Base-by-base conservation (phyloP, 305 asterid genomes). In the Lippia alba region DNA sequence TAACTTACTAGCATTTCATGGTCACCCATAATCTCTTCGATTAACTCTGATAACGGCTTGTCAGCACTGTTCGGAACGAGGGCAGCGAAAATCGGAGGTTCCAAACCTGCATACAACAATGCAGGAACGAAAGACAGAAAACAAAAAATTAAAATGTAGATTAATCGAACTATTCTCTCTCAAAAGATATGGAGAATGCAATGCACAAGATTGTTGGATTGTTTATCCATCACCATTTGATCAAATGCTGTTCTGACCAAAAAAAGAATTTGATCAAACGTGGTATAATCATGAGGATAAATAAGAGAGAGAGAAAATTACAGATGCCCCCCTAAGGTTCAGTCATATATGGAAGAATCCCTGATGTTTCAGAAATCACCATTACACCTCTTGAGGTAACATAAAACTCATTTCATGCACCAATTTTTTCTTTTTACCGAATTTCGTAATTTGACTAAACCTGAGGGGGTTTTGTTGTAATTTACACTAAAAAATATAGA, bases 1-100 rank as follows among this genome's bases (percentile, higher is more conserved):
- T 36, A 56, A 72, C 86, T 87, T 77, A 87, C 89, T 55, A 93
- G 82, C 91, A 82, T 79, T 74, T 91, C 96, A 80, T 89, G 94
- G 80, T 91, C 97, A 11, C 92, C 96, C 92, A 86, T 91, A 50
- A 91, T 88, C 90, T 89, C 96, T 12, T 86, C 96, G 74, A 87
- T 85, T 77, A 91, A 62, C 86, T 91, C 96, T 50, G 82, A 56
- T 14, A 94, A 39, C 69, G 88, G 91, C 75, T 88, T 94, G 69
- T 88, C 93, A 2, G 95, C 95, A 79, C 91, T 91, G 44, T 85
- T 77, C 2, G 91, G 93, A 63, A 91, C 97, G 32, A 91, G 80
- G 71, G 97, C 97, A 8, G 97, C 97, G 44, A 94, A 94, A 4
- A 76, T 85, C 0, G 96, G 91, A 54, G 85, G 79, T 59, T 86